Evolutionary conservation across 768 basidiomycete genomes (phyloP).

Genomic region (Agrocybe chaxingu): DNA sequence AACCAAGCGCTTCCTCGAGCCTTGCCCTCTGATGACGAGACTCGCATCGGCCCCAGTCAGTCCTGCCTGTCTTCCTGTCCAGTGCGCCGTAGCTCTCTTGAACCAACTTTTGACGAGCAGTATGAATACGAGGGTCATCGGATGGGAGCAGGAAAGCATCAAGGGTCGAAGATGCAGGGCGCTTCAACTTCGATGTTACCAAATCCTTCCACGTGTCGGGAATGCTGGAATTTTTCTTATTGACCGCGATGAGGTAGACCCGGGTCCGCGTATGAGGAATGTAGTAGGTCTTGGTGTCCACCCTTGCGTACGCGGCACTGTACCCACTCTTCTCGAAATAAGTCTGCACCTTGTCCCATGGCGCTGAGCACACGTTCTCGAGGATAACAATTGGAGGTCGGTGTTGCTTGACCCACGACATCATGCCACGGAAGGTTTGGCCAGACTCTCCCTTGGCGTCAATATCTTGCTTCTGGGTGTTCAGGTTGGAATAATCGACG

Average conservation of each 20-base stretch:
- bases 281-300: conserved; percentile 88
- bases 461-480: conserved; percentile 88
- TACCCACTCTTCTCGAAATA: conserved; percentile 78
- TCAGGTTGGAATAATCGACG: conserved; percentile 95
- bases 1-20: conserved; percentile 77
- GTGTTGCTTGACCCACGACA: conserved; percentile 85
- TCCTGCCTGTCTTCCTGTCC: conserved; percentile 69
- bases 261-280: conserved; percentile 94
- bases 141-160: conserved; percentile 90
- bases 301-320: conserved; percentile 62
- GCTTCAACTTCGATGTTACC: conserved; percentile 60
- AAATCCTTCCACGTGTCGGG: conserved; percentile 67
- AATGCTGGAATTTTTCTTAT: conserved; percentile 55
- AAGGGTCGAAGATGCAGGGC: conserved; percentile 84
- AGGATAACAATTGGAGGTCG: conserved; percentile 89
- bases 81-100: conserved; percentile 60
- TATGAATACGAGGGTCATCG: conserved; percentile 89
- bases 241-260: conserved; percentile 81
- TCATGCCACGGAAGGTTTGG: conserved; percentile 92
- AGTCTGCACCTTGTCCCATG: conserved; percentile 74
- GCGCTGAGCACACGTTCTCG: conserved; percentile 91
- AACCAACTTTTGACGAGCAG: conserved; percentile 82
- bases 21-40: conserved; percentile 87
- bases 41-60: conserved; percentile 92
- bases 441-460: conserved; percentile 91